These are phyloP conservation scores for Panicum virgatum DNA, from an alignment of 202 grass and related monocot genomes.

Conservation along the genomic window DNA sequence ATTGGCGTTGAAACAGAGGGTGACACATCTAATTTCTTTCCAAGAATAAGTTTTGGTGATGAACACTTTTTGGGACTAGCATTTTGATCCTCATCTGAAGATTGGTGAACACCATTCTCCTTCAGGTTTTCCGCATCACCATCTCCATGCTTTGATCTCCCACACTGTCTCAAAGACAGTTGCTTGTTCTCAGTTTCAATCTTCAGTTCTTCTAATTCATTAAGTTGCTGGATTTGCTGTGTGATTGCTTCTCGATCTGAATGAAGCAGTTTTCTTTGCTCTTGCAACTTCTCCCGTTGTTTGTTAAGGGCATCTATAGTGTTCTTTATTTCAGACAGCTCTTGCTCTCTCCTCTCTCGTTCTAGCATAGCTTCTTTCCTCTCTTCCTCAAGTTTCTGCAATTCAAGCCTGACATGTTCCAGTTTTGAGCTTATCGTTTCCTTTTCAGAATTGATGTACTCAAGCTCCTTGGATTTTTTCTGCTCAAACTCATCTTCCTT, in stretches of 20 bases:
- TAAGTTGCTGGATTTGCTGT: conserved; percentile 72
- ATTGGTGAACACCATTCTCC: conserved; percentile 25
- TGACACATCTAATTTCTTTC: conserved; percentile 47
- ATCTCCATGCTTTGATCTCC: conserved; percentile 43
- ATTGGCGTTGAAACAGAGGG: conserved; percentile 52
- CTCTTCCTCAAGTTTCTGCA: conserved; percentile 88
- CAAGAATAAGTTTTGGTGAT: conserved; percentile 44
- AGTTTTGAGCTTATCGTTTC: conserved; percentile 56
- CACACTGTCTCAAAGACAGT: conserved; percentile 35
- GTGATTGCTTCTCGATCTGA: conserved; percentile 77
- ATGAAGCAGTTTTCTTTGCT: conserved; percentile 85
- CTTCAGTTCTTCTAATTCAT: conserved; percentile 66
- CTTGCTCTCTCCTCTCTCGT: conserved; percentile 67
- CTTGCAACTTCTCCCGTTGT: conserved; percentile 86
- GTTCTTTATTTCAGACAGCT: conserved; percentile 68
- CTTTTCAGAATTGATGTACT: conserved; percentile 73
- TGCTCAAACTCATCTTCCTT: conserved; percentile 69
- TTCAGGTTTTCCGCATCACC: conserved; percentile 17
- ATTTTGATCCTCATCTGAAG: conserved; percentile 31
- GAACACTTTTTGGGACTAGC: conserved; percentile 49
- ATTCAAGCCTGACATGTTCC: conserved; percentile 62
- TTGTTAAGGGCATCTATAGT: conserved; percentile 61
- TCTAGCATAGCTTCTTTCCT: conserved; percentile 70
- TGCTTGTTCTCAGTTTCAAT: conserved; percentile 63
- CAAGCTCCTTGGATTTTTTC: conserved; percentile 68